Conservation (phyloP, 352 stramenopile genomes). For the Pythium biforme region DNA sequence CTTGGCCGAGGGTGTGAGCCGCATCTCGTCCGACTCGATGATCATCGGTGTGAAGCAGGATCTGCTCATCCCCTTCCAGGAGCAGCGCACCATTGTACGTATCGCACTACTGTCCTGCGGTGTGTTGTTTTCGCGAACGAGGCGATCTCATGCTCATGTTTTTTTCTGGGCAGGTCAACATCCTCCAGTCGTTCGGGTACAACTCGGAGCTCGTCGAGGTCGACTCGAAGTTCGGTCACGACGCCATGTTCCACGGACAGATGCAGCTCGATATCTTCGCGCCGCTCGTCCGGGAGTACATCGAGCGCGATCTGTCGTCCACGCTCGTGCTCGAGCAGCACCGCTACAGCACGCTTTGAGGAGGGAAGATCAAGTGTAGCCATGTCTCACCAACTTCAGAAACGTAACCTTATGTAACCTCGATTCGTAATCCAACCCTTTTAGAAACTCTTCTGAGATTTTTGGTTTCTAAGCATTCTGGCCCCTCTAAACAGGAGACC, state of each 20-base stretch:
- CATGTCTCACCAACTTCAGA: neutral
- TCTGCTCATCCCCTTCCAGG: slow-evolving; percentile 78
- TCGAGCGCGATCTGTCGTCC: slow-evolving; percentile 59
- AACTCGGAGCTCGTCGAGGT: slow-evolving; percentile 68
- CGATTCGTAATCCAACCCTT: neutral
- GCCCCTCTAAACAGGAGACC: neutral
- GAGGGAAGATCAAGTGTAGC: slow-evolving; percentile 1
- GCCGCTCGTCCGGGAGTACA: slow-evolving; percentile 61
- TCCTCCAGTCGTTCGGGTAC: slow-evolving; percentile 74
- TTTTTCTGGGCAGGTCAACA: slow-evolving; percentile 41
- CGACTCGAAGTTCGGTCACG: slow-evolving; percentile 85
- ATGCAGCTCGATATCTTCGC: slow-evolving; percentile 81
- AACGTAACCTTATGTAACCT: slow-evolving; percentile 13
- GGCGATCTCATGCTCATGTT: neutral
- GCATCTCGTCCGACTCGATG: slow-evolving; percentile 63
- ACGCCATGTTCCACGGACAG: slow-evolving; percentile 84
- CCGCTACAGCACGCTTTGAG: slow-evolving; percentile 74
- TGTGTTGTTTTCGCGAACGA: neutral
- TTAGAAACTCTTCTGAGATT: slow-evolving; percentile 1
- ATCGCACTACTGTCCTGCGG: neutral
- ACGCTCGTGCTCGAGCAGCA: slow-evolving; percentile 66
- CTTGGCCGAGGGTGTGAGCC: slow-evolving; percentile 67
- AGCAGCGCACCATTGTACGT: slow-evolving; percentile 72
- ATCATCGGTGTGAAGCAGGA: slow-evolving; percentile 86
- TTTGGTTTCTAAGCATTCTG: slow-evolving; percentile 3